Base-by-base conservation (phyloP, 768 basidiomycete genomes). In the Pholiota microspora region DNA sequence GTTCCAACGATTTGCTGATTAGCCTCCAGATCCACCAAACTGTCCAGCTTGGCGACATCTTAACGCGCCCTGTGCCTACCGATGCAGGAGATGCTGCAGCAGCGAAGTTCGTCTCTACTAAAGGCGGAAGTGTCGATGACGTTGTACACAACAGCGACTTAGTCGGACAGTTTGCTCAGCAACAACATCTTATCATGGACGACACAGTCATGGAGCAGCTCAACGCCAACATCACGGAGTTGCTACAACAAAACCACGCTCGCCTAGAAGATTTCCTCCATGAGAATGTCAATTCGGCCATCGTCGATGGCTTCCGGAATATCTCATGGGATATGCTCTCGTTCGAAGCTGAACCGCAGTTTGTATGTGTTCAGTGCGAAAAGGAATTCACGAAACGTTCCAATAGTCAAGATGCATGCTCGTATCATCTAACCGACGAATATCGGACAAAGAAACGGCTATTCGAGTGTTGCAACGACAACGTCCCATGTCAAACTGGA, bases 1-100 rank as follows among this genome's bases (percentile, higher is more conserved):
- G 73, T 60, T 70, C 69, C 56, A 65, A 60, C 21, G 73, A 74
- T 50, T 64, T 76, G 7, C 62, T 74, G 57, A 66, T 74, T 61
- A 76, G 74, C 62, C 65, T 76, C 27, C 74, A 76, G 46, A 76
- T 76, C 31, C 71, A 74, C 24, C 73, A 76, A 60, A 67, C 67
- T 21, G 62, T 62, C 31, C 67, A 73, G 56, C 62, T 74, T n/a
- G n/a, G n/a, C 18, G 71, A 73, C 46, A 68, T 74, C 36, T 58
- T 74, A 32, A 69, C 72, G 15, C 66, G 73, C n/a, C 66, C 60
- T 2, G 64, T 74, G 3, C 74, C 74, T 7, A 55, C 67, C 27
- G 74, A 76, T 53, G 67, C 67, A 1, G 71, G 71, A 31, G 74
- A 74, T 53, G 60, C 64, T 21, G 71, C 69, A 24, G 74, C 73